These are phyloP conservation scores for Penicillium pancosmium DNA, from an alignment of 495 filamentous ascomycete species.

Conservation along the genomic window DNA sequence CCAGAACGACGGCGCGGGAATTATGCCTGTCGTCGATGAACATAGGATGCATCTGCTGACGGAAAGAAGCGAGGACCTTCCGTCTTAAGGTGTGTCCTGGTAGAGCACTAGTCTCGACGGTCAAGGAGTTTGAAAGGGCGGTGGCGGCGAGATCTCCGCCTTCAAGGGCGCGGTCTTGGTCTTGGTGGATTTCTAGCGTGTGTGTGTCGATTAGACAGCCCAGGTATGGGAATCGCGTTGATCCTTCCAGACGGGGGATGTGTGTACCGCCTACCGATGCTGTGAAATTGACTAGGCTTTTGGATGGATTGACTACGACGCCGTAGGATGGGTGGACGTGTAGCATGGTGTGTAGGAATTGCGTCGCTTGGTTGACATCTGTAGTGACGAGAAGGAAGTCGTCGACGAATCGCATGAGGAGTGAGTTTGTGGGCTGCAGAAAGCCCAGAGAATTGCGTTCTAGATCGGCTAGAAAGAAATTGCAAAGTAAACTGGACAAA, in stretches of 20 bases:
- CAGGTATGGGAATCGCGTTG: conserved; percentile 79
- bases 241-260: conserved; percentile 54
- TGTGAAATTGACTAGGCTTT: conserved; percentile 87
- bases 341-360: conserved; percentile 80
- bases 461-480: conserved; percentile 89
- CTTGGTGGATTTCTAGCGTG: conserved; percentile 74
- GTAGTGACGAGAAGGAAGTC: conserved; percentile 90
- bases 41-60: conserved; percentile 85
- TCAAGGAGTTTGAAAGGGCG: conserved; percentile 62
- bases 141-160: conserved; percentile 43
- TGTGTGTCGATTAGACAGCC: conserved; percentile 73
- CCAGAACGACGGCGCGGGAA: conserved; percentile 63
- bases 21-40: conserved; percentile 88
- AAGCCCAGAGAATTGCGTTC: conserved; percentile 72
- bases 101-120: conserved; percentile 68
- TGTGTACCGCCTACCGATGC: conserved; percentile 55
- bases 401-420: conserved; percentile 83
- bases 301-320: conserved; percentile 71
- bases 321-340: conserved; percentile 77
- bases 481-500: conserved; percentile 84
- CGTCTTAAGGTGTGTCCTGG: conserved; percentile 77
- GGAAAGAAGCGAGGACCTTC: conserved; percentile 78
- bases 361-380: conserved; percentile 59
- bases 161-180: conserved; percentile 52
- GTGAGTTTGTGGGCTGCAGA: conserved; percentile 55